Base-by-base conservation (phyloP, 2,329 filamentous ascomycete genomes). In the Aschersonia sp. region DNA sequence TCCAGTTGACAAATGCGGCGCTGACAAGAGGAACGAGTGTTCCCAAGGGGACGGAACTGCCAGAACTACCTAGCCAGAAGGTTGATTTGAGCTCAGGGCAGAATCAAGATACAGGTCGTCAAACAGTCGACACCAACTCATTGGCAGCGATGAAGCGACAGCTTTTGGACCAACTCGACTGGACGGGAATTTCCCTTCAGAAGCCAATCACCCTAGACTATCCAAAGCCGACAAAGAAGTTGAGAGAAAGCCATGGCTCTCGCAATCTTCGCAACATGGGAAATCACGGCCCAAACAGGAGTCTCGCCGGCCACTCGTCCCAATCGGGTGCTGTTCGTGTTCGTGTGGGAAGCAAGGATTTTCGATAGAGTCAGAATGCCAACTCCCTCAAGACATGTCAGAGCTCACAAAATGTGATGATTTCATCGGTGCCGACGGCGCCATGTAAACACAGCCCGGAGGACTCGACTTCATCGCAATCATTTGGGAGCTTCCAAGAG, bases 151-250 rank as follows among this genome's bases (percentile, higher is more conserved):
- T 60, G 41, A 56, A 56, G 35, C 55, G 51, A 29, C 55, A 40
- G 43, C 50, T 64, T 3, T 49, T 64, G 20, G 46, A 56, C 7
- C 58, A 55, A 42, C 47, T 44, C 9, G 58, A 62, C 32, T 66
- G 63, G 62, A 58, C 56, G 0, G 61, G 64, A 3, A 50, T 64
- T 5, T 51, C 50, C 20, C 45, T 61, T 9, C 62, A 65, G 44
- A 65, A 62, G 45, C 52, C 58, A 6, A 50, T 61, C 10, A 43
- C 50, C 2, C 48, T 56, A 5, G 50, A 56, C 9, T 57, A 55
- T 43, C 48, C 56, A 5, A 50, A 50, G 44, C 50, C 52, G 29
- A 50, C 40, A 35, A 49, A 49, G 32, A 45, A 45, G 43, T 40
- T 49, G 9, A 45, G 40, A n/a, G 45, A 41, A 29, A 47, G 40